Evolutionary conservation across 1,139 yeast genomes (phyloP).

Genomic region (Debaryomyces sp.): DNA sequence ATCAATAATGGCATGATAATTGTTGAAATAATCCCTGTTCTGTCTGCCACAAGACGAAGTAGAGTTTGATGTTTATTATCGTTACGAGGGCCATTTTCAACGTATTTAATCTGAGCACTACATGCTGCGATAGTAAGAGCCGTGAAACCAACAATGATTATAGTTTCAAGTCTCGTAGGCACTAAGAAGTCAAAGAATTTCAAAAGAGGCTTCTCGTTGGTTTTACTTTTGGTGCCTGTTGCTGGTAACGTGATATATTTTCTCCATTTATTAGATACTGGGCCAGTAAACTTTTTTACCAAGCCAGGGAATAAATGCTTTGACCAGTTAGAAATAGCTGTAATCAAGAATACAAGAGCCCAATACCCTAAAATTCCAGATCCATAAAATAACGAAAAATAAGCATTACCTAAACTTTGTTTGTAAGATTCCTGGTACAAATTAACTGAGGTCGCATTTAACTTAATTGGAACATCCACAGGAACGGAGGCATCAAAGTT

Average conservation of each 20-base stretch:
- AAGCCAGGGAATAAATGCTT: constrained; percentile 28
- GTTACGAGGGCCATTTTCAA: constrained; percentile 35
- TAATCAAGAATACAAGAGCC: constrained; percentile 28
- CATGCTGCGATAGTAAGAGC: constrained; percentile 45
- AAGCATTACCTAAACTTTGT: constrained; percentile 44
- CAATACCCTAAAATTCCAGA: constrained; percentile 32
- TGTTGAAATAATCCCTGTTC: constrained; percentile 61
- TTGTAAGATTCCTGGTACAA: constrained; percentile 13
- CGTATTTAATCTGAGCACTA: constrained; percentile 21
- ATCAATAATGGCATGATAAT: constrained; percentile 55
- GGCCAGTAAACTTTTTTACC: constrained; percentile 23
- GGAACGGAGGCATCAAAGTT: constrained; percentile 24
- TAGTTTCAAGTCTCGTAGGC: constrained; percentile 68
- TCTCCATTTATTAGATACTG: constrained; percentile 28
- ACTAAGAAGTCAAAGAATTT: constrained; percentile 40
- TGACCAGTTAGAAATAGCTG: constrained; percentile 36
- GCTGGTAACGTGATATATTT: constrained; percentile 32
- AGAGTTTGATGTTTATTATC: constrained; percentile 17
- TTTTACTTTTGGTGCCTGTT: constrained; percentile 25
- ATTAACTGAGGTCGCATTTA: constrained; percentile 14
- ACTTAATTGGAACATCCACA: constrained; percentile 25
- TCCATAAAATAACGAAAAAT: constrained; percentile 38
- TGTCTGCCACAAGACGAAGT: constrained; percentile 48
- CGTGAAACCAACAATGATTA: constrained; percentile 50
- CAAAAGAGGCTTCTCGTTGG: constrained; percentile 28